Percentiles rank a stretch among this genome's conserved stretches.
Conservation (phyloP, 1,139 yeast genomes). For the Yamadazyma dushanensis region DNA sequence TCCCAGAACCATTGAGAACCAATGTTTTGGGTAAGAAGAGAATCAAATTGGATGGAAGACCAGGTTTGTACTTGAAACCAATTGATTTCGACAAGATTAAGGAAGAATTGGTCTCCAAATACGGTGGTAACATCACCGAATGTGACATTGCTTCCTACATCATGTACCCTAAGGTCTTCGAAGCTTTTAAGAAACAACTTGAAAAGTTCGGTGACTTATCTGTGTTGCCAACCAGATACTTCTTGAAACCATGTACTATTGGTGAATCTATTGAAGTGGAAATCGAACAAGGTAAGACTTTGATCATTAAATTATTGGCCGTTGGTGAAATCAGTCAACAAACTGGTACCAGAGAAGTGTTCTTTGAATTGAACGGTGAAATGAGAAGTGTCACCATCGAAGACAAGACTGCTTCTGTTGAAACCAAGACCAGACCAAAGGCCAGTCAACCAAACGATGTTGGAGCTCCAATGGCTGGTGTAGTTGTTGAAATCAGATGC, state of each 20-base stretch:
- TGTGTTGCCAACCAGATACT: slow-evolving; percentile 87
- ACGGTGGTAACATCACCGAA: slow-evolving; percentile 64
- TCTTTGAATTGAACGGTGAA: slow-evolving; percentile 97
- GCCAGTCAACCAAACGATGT: slow-evolving; percentile 92
- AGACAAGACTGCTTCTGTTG: slow-evolving; percentile 84
- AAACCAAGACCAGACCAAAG: slow-evolving; percentile 83
- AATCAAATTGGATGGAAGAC: slow-evolving; percentile 83
- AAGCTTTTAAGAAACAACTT: slow-evolving; percentile 70
- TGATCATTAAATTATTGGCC: slow-evolving; percentile 89
- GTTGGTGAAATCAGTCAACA: slow-evolving; percentile 83
- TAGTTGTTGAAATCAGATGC: slow-evolving; percentile 89
- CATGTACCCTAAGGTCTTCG: slow-evolving; percentile 98
- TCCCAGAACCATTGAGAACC: slow-evolving; percentile 97
- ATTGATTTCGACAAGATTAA: slow-evolving; percentile 70
- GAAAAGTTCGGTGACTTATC: slow-evolving; percentile 91
- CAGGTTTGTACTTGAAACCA: slow-evolving; percentile 87
- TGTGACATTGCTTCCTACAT: slow-evolving; percentile 91
- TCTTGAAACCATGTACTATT: slow-evolving; percentile 81
- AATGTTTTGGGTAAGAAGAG: slow-evolving; percentile 83
- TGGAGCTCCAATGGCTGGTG: slow-evolving; percentile 99
- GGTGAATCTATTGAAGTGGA: slow-evolving; percentile 89
- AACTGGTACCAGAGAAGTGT: slow-evolving; percentile 93
- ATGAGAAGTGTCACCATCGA: slow-evolving; percentile 92
- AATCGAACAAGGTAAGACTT: slow-evolving; percentile 91
- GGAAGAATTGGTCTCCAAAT: slow-evolving; percentile 69